A percentile compares a stretch with the other conserved stretches of the same genome.
Evolutionary conservation across 441 rosid genomes (phyloP).

Genomic region (Croton setiger): DNA sequence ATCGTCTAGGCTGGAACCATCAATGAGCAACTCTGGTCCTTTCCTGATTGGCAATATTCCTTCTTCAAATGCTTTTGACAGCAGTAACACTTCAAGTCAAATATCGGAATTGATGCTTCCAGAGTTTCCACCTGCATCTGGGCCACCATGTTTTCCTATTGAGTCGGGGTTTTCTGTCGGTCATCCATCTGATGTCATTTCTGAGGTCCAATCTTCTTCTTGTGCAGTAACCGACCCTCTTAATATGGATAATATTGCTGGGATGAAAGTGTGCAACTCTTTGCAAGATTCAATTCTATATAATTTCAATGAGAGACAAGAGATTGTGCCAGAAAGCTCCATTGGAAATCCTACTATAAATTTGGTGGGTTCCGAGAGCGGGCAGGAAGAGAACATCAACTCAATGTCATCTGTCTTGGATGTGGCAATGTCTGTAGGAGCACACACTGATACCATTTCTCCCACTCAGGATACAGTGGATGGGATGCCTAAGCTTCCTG

Average conservation of each 20-base stretch:
- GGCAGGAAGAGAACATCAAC: conserved; percentile 32
- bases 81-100: conserved; percentile 37
- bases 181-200: conserved; percentile 36
- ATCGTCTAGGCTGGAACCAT: conserved; percentile 49
- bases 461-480: conserved; percentile 39
- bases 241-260: conserved; percentile 21
- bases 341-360: conserved; percentile 36
- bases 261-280: conserved; percentile 20
- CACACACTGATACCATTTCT: conserved; percentile 47
- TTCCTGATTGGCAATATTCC: conserved; percentile 43
- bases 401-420: conserved; percentile 32
- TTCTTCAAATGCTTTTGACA: conserved; percentile 38
- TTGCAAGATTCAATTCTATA: conserved; percentile 28
- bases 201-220: conserved; percentile 33
- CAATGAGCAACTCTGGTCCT: conserved; percentile 38
- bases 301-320: conserved; percentile 27
- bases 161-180: conserved; percentile 57
- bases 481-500: conserved; percentile 57
- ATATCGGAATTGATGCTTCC: conserved; percentile 42
- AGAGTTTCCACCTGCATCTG: conserved; percentile 50
- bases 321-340: conserved; percentile 36
- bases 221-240: conserved; percentile 16
- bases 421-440: conserved; percentile 41
- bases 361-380: conserved; percentile 30
- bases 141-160: conserved; percentile 34